phyloP scores from a whole-genome alignment of 192 early-diverging fungal species.

The Coemansia sp. region DNA sequence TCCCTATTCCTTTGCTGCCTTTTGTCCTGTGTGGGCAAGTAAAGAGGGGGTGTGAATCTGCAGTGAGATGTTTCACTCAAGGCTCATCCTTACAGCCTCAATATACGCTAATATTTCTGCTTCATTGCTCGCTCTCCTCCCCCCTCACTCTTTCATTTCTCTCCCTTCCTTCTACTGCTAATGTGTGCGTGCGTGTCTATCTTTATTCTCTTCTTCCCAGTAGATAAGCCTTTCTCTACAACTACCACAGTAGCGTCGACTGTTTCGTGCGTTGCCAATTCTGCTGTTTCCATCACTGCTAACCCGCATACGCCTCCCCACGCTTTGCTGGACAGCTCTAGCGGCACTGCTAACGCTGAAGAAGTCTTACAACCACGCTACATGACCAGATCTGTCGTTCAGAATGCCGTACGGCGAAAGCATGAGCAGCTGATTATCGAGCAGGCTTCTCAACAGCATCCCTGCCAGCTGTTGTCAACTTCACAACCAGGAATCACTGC shows the following conservation, averaged over 20 bases:
- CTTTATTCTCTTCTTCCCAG: neutral
- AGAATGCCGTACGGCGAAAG: constrained; percentile 43
- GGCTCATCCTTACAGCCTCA: neutral
- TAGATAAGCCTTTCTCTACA: constrained; percentile 9
- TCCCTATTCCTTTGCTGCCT: no score
- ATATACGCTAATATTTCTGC: constrained; percentile 6
- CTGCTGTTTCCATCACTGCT: constrained; percentile 19
- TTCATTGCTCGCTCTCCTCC: neutral
- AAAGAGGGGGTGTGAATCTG: neutral
- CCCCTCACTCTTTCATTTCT: neutral
- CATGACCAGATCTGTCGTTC: constrained; percentile 50
- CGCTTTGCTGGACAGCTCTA: constrained; percentile 5
- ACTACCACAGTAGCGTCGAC: constrained; percentile 15
- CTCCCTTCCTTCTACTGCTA: constrained; percentile 8
- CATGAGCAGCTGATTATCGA: constrained; percentile 22
- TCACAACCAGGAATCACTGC: neutral
- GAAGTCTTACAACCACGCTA: constrained; percentile 42
- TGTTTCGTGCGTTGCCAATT: constrained; percentile 19
- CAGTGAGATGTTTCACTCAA: neutral
- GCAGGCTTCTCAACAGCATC: constrained; percentile 1
- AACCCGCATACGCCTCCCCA: constrained; percentile 20
- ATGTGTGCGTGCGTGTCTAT: constrained; percentile 3
- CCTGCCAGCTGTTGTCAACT: neutral
- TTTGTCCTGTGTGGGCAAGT: neutral
- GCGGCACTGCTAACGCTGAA: constrained; percentile 2